Evolutionary conservation across 352 stramenopile genomes (phyloP).

Genomic region (Phytopythium oedochilum): DNA sequence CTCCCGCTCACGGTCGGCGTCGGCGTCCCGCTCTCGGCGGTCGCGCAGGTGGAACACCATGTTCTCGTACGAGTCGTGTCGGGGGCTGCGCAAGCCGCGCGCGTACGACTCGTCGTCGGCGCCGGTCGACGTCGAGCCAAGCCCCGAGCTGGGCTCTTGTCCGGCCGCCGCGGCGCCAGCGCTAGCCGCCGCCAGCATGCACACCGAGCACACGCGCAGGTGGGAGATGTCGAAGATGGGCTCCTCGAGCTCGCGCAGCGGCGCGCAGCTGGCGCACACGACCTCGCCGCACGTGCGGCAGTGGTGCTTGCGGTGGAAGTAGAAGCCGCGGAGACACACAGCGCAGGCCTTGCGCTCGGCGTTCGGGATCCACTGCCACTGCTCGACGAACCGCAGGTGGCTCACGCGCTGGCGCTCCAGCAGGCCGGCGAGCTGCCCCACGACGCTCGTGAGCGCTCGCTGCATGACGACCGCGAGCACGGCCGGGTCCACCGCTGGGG

Average conservation of each 20-base stretch:
- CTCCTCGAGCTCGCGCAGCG: conserved; percentile 56
- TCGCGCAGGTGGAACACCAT: conserved; percentile 59
- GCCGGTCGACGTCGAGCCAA: background rate
- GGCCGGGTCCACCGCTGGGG: conserved; percentile 14
- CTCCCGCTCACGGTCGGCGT: conserved; percentile 28
- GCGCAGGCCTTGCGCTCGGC: conserved; percentile 63
- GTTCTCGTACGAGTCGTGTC: conserved; percentile 57
- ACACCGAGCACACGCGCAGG: conserved; percentile 58
- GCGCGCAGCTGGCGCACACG: conserved; percentile 60
- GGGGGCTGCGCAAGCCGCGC: conserved; percentile 30
- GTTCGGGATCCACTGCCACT: conserved; percentile 79
- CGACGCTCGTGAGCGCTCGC: conserved; percentile 30
- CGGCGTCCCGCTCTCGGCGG: conserved; percentile 32
- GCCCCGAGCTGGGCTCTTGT: background rate
- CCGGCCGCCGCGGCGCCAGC: conserved; percentile 3
- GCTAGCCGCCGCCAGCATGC: conserved; percentile 38
- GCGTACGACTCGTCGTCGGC: conserved; percentile 52
- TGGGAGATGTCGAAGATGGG: conserved; percentile 66
- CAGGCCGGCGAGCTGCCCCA: conserved; percentile 39
- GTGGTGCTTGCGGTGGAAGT: conserved; percentile 72
- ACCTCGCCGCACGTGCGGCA: conserved; percentile 69
- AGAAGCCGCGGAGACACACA: conserved; percentile 67
- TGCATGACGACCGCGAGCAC: conserved; percentile 65
- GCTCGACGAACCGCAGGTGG: conserved; percentile 63
- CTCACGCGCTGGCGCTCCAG: conserved; percentile 65